A percentile compares a stretch with the other conserved stretches of the same genome.
phyloP scores from a whole-genome alignment of 176 grass and related monocot species.

The Musa beccarii region DNA sequence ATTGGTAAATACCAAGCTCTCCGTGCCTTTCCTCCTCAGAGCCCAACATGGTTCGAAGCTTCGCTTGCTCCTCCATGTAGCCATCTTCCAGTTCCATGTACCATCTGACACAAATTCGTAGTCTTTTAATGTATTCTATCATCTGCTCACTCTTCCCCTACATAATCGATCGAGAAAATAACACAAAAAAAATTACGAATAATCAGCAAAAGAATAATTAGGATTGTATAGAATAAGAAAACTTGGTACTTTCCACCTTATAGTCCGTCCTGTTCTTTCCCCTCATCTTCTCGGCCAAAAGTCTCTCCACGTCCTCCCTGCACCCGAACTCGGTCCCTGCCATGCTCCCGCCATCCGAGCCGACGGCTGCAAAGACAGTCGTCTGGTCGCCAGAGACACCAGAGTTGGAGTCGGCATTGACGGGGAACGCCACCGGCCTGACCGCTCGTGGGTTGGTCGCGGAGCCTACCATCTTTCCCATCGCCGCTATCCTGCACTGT shows the following conservation, averaged over 20 bases:
- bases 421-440: slow-evolving; percentile 45
- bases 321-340: slow-evolving; percentile 40
- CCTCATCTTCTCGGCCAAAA: slow-evolving; percentile 78
- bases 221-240: background rate
- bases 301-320: slow-evolving; percentile 64
- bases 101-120: slow-evolving; percentile 58
- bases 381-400: background rate
- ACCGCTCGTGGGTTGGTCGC: slow-evolving; percentile 1
- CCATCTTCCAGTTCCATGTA: slow-evolving; percentile 54
- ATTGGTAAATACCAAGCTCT: slow-evolving; percentile 42
- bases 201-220: background rate
- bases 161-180: background rate
- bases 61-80: slow-evolving; percentile 56
- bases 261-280: slow-evolving; percentile 65
- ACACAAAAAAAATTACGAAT: background rate
- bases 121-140: slow-evolving; percentile 79
- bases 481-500: slow-evolving; percentile 16
- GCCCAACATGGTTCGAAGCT: slow-evolving; percentile 37
- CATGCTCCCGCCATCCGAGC: no score
- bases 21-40: slow-evolving; percentile 36
- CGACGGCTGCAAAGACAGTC: no score
- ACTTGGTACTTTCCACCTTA: slow-evolving; percentile 32
- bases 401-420: slow-evolving; percentile 38
- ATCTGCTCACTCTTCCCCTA: slow-evolving; percentile 75
- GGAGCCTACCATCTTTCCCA: slow-evolving; percentile 32